phyloP scores from a whole-genome alignment of 2,329 filamentous ascomycete species.

The Arachnopeziza araneosa region DNA sequence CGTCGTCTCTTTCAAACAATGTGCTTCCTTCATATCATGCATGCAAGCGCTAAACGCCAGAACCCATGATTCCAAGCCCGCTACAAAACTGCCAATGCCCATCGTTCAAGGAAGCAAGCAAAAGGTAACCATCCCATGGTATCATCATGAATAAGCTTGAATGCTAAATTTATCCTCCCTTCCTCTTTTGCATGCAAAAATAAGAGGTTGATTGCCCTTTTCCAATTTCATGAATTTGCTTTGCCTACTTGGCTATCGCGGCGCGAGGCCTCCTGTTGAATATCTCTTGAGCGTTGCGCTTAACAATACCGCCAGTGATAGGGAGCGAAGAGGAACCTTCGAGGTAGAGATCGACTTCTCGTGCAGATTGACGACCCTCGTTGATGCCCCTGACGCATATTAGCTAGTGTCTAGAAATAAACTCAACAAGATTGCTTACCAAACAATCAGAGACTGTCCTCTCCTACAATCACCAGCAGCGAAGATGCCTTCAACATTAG shows the following conservation, averaged over 20 bases:
- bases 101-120: not conserved
- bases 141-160: not conserved
- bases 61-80: not conserved
- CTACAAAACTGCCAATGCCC: not conserved
- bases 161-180: not conserved
- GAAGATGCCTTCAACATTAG: slow-evolving; percentile 83
- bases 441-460: slow-evolving; percentile 93
- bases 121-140: not conserved
- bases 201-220: not conserved
- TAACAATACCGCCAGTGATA: slow-evolving; percentile 88
- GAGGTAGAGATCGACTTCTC: slow-evolving; percentile 86
- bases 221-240: not conserved
- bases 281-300: slow-evolving; percentile 70
- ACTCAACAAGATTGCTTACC: slow-evolving; percentile 50
- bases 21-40: not conserved
- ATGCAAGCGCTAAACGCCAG: not conserved
- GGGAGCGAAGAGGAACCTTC: slow-evolving; percentile 75
- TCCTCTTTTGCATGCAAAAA: not conserved
- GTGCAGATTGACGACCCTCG: slow-evolving; percentile 86
- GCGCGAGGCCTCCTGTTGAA: slow-evolving; percentile 31
- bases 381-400: slow-evolving; percentile 78
- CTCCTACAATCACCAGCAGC: slow-evolving; percentile 92
- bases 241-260: not conserved
- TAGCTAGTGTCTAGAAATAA: slow-evolving; percentile 12
- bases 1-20: not conserved